Evolutionary conservation across 257 asterid genomes (phyloP).

Genomic region (Rauvolfia tetraphylla): DNA sequence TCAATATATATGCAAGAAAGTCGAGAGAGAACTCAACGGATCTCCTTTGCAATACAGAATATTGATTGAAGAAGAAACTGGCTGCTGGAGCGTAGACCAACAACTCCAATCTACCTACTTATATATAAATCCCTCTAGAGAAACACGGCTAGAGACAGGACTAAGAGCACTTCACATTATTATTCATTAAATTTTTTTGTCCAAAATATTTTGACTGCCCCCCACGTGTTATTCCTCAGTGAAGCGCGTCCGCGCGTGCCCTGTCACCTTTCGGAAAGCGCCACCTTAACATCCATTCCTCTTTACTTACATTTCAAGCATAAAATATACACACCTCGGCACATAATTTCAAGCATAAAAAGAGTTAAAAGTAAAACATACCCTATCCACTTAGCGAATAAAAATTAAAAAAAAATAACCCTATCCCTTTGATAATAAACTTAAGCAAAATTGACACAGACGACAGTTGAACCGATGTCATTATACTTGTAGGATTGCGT

Average conservation of each 20-base stretch:
- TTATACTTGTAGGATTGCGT: constrained; percentile 28
- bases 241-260: constrained; percentile 21
- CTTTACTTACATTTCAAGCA: constrained; percentile 48
- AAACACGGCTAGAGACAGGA: constrained; percentile 23
- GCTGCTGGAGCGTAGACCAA: constrained; percentile 2
- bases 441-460: constrained; percentile 5
- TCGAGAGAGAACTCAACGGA: neutral
- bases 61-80: neutral
- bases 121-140: constrained; percentile 21
- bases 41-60: neutral
- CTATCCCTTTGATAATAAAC: constrained; percentile 12
- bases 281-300: constrained; percentile 40
- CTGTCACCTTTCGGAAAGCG: constrained; percentile 50
- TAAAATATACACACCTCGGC: constrained; percentile 16
- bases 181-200: too few relatives aligned
- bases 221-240: constrained; percentile 16
- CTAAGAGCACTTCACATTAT: constrained; percentile 13
- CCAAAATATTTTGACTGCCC: constrained; percentile 7
- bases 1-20: neutral
- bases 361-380: constrained; percentile 19
- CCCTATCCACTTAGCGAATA: too few relatives aligned
- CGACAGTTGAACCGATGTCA: constrained; percentile 32
- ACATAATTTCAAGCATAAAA: neutral
- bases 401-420: too few relatives aligned
- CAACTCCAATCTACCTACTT: constrained; percentile 21